phyloP scores from a whole-genome alignment of 2,329 filamentous ascomycete species.

The Beauveria pseudobassiana region DNA sequence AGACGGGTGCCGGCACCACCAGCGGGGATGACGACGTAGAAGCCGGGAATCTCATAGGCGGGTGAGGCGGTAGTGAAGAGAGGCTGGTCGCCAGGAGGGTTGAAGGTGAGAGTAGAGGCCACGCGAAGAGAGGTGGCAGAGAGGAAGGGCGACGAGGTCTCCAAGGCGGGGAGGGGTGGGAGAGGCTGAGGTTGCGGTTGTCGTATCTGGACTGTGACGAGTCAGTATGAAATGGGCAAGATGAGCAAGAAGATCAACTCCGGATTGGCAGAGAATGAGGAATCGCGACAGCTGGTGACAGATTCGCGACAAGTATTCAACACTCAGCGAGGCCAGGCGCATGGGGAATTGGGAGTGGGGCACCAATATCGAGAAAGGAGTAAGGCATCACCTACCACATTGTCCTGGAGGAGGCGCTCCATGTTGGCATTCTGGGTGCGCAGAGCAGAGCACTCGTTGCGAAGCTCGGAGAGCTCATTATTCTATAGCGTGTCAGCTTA shows the following conservation, averaged over 20 bases:
- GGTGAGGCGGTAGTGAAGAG: conserved; percentile 12
- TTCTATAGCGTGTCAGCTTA: conserved; percentile 13
- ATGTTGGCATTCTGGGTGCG: conserved; percentile 18
- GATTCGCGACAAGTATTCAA: neutral
- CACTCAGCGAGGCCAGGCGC: neutral
- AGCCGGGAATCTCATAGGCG: conserved; percentile 19
- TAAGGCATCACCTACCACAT: conserved; percentile 13
- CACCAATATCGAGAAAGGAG: conserved; percentile 1
- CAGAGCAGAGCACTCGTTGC: conserved; percentile 18
- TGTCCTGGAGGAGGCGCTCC: conserved; percentile 17
- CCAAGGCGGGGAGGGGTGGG: conserved; percentile 2
- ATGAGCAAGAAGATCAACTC: too few relatives aligned
- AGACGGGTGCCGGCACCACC: conserved; percentile 21
- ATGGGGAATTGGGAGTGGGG: neutral
- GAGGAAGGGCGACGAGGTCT: conserved; percentile 11
- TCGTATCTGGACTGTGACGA: neutral
- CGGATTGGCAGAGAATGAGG: neutral
- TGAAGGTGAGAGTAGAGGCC: conserved; percentile 11
- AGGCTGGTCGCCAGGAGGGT: conserved; percentile 8
- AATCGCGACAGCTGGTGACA: neutral
- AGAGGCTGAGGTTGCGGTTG: conserved; percentile 5
- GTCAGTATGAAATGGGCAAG: neutral
- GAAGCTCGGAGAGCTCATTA: conserved; percentile 18
- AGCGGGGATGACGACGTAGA: conserved; percentile 22
- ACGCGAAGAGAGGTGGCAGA: conserved; percentile 12